Evolutionary conservation across 306 rosid species (phyloP), one percentile per base, ranked within the genome.

Genomic region (Canavalia ensiformis): DNA sequence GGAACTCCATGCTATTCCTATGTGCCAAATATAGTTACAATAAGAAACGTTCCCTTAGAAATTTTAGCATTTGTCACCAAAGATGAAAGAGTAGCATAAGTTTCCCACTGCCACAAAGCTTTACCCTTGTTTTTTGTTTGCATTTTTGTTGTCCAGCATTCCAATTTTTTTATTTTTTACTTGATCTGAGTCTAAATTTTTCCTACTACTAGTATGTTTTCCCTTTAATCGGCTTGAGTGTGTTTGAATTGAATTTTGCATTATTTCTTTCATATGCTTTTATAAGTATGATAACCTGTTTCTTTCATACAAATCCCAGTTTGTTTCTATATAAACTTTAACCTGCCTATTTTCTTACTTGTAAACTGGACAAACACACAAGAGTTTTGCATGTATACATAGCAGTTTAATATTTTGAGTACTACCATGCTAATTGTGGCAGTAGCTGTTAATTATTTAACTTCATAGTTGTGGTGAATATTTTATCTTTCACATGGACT

Each of bases 261-360:
- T 66, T 66, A 11, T 65, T 62, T 76, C 30, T 35, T 49, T 41
- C 46, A 41, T 12, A 37, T 66, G 56, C 44, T 7, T 30, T 7
- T 46, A 18, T 10, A 3, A 34, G 33, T 12, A 60, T 66, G 18
- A 42, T 51, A 9, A 2, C 11, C 3, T 62, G 42, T 65, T 39
- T 72, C 18, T 59, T 6, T 50, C 57, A n/a, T 29, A 3, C 29
- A 50, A 3, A 62, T 45, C 30, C 45, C 8, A 8, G 7, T 50
- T n/a, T 42, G 41, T 72, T 63, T 41, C 6, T 51, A 7, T 28
- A n/a, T 45, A 29, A 62, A 10, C 10, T 64, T 59, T 64, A 4
- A 10, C 60, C 8, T 67, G 51, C 56, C 25, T 37, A 28, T 47
- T 56, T 34, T 84, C 46, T 65, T 74, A 28, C 71, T 66, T 82